A percentile compares a stretch with the other conserved stretches of the same genome.
phyloP scores from a whole-genome alignment of 2,329 filamentous ascomycete genomes.

The Ophiostoma sp. region DNA sequence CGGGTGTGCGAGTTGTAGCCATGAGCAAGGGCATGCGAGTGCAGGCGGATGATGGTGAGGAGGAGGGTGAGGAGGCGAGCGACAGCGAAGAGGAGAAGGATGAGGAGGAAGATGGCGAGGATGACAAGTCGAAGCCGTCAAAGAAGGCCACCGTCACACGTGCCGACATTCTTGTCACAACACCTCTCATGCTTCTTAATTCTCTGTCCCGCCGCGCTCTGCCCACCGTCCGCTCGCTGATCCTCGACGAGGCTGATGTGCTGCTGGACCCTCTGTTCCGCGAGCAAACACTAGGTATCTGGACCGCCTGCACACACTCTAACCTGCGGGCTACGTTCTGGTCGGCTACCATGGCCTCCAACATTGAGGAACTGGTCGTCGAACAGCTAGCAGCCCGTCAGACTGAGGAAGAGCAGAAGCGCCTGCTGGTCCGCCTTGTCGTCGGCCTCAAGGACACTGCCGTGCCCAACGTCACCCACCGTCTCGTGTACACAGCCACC shows the following conservation, averaged over 20 bases:
- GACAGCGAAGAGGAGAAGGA: slow-evolving; percentile 31
- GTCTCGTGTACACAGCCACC: slow-evolving; percentile 84
- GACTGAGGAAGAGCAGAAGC: slow-evolving; percentile 27
- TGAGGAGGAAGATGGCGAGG: slow-evolving; percentile 34
- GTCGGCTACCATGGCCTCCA: slow-evolving; percentile 97
- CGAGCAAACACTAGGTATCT: slow-evolving; percentile 82
- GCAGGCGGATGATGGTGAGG: slow-evolving; percentile 37
- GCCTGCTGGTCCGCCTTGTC: slow-evolving; percentile 75
- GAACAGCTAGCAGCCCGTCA: slow-evolving; percentile 56
- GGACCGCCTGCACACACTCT: slow-evolving; percentile 72
- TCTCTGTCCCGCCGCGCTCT: slow-evolving; percentile 56
- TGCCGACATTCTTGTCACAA: slow-evolving; percentile 77
- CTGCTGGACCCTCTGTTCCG: slow-evolving; percentile 88
- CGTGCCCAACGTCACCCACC: slow-evolving; percentile 87
- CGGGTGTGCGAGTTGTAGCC: slow-evolving; percentile 73
- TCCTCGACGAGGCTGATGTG: slow-evolving; percentile 94
- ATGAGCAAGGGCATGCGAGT: slow-evolving; percentile 85
- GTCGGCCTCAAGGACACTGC: slow-evolving; percentile 97
- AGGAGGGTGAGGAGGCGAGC: slow-evolving; percentile 41
- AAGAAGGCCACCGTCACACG: slow-evolving; percentile 53
- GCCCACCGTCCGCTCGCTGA: slow-evolving; percentile 68
- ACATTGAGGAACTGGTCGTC: slow-evolving; percentile 75
- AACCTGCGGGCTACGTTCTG: slow-evolving; percentile 78
- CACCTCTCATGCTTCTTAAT: slow-evolving; percentile 75
- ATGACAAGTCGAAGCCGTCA: not conserved